phyloP scores from a whole-genome alignment of 805 yeast genomes.

The Metschnikowia koreensis region DNA sequence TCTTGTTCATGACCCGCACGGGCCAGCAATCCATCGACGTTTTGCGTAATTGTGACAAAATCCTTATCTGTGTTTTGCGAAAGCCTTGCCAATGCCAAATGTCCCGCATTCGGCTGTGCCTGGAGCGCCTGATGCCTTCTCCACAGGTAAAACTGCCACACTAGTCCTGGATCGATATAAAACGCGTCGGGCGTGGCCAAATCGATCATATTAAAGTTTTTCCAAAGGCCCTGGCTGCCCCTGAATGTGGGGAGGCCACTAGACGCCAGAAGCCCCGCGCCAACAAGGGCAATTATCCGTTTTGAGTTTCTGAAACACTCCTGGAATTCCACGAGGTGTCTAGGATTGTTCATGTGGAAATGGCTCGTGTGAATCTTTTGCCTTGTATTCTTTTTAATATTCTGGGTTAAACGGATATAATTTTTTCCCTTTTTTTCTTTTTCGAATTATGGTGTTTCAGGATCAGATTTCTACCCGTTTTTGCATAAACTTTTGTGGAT shows the following conservation, averaged over 20 bases:
- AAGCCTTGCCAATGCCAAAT: conserved; percentile 62
- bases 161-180: conserved; percentile 75
- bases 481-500: no score
- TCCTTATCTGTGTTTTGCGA: conserved; percentile 33
- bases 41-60: conserved; percentile 74
- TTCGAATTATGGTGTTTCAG: no score
- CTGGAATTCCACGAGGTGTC: conserved; percentile 42
- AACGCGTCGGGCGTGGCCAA: conserved; percentile 92
- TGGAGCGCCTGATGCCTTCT: conserved; percentile 61
- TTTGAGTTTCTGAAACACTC: conserved; percentile 44
- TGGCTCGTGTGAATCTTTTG: background rate
- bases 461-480: no score
- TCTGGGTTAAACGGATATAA: no score
- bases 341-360: background rate
- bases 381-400: no score
- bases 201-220: conserved; percentile 72
- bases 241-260: conserved; percentile 77
- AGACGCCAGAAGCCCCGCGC: conserved; percentile 79
- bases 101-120: conserved; percentile 75
- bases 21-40: conserved; percentile 71
- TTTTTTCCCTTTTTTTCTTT: no score
- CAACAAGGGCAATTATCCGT: conserved; percentile 63
- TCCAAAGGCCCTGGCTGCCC: conserved; percentile 75
- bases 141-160: conserved; percentile 85
- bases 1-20: conserved; percentile 60